Percentiles rank a stretch among this genome's conserved stretches.
Conservation (phyloP, 2,329 filamentous ascomycete genomes). For the Alternaria ethzedia region DNA sequence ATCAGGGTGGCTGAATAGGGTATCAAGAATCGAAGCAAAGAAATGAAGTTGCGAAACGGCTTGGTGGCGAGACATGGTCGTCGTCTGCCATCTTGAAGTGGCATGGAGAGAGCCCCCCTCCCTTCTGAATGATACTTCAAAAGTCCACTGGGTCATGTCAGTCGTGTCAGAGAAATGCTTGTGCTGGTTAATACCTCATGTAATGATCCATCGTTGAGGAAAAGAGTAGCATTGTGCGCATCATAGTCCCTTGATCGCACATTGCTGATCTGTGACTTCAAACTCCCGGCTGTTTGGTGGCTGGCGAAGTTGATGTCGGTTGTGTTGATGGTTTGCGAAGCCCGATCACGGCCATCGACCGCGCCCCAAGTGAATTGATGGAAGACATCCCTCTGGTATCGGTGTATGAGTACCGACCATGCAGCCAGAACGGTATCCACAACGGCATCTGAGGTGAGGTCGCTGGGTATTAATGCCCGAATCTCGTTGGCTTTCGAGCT, state of each 20-base stretch:
- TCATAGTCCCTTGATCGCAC: slow-evolving; percentile 19
- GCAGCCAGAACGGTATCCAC: slow-evolving; percentile 37
- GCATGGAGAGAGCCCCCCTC: slow-evolving; percentile 40
- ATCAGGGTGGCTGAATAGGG: slow-evolving; percentile 42
- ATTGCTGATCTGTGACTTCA: slow-evolving; percentile 22
- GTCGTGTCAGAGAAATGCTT: not conserved
- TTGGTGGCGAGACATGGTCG: slow-evolving; percentile 53
- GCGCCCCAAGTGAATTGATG: slow-evolving; percentile 39
- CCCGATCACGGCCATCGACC: slow-evolving; percentile 4
- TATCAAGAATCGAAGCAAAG: slow-evolving; percentile 45
- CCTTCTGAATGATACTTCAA: slow-evolving; percentile 34
- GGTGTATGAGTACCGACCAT: slow-evolving; percentile 39
- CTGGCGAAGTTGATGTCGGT: slow-evolving; percentile 23
- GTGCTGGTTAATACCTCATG: slow-evolving; percentile 31
- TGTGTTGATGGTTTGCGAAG: slow-evolving; percentile 24
- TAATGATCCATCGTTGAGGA: slow-evolving; percentile 37
- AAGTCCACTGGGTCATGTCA: slow-evolving; percentile 35
- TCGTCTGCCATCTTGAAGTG: slow-evolving; percentile 51
- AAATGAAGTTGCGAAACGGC: slow-evolving; percentile 52
- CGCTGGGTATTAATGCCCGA: slow-evolving; percentile 15
- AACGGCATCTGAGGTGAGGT: slow-evolving; percentile 12
- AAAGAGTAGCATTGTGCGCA: slow-evolving; percentile 17
- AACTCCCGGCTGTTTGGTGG: slow-evolving; percentile 17
- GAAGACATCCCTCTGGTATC: slow-evolving; percentile 42
- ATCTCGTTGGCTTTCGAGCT: slow-evolving; percentile 22